phyloP scores from a whole-genome alignment of 805 yeast species.

The Ogataea zsoltii region DNA sequence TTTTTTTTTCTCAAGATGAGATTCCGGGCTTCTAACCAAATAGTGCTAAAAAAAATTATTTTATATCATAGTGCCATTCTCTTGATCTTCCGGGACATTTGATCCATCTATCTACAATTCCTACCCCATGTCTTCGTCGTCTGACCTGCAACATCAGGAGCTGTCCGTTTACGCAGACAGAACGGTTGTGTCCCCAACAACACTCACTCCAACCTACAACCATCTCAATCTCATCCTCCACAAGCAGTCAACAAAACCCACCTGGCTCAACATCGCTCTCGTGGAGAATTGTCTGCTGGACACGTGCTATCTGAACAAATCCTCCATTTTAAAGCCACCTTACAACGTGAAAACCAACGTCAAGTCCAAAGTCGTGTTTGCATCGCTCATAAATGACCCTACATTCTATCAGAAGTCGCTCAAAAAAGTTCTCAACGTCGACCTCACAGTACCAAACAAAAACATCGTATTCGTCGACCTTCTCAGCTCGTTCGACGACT shows the following conservation, averaged over 20 bases:
- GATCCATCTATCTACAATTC: too few species aligned
- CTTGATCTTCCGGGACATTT: too few species aligned
- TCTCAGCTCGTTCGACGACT: conserved; percentile 37
- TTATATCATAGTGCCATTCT: too few species aligned
- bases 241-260: conserved; percentile 55
- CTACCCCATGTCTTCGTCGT: conserved; percentile 22
- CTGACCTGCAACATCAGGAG: conserved; percentile 55
- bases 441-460: conserved; percentile 35
- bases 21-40: too few species aligned
- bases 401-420: conserved; percentile 34
- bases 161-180: conserved; percentile 53
- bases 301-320: conserved; percentile 41
- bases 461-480: conserved; percentile 42
- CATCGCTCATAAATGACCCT: conserved; percentile 33
- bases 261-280: conserved; percentile 61
- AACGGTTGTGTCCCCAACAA: conserved; percentile 39
- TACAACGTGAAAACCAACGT: neutral
- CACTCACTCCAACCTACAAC: conserved; percentile 20
- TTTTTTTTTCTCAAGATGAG: too few species aligned
- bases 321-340: neutral
- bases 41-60: conserved; percentile 4
- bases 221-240: conserved; percentile 40
- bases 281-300: conserved; percentile 53
- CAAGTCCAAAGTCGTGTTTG: conserved; percentile 38
- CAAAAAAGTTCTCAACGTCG: conserved; percentile 38